Percentiles rank a stretch among this genome's conserved stretches.
These are phyloP conservation scores for Malus fusca DNA, from an alignment of 306 rosid species.

Conservation along the genomic window DNA sequence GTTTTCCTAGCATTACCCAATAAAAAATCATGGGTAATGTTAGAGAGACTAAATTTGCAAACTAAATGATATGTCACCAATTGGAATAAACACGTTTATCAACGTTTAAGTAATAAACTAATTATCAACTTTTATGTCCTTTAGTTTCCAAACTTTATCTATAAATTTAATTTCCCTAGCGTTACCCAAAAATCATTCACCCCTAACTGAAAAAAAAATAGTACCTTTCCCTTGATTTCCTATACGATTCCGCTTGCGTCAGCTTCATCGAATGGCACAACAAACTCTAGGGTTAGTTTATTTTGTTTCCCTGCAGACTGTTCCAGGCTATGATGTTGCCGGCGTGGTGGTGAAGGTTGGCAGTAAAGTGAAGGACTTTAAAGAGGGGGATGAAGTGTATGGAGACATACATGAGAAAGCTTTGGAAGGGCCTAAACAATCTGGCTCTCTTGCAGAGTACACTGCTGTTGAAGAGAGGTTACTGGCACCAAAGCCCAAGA, in stretches of 20 bases:
- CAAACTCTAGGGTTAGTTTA: not conserved
- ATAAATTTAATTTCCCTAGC: too few species aligned
- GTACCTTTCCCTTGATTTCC: not conserved
- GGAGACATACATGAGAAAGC: conserved; percentile 86
- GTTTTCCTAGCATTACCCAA: fast-evolving
- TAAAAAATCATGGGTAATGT: too few species aligned
- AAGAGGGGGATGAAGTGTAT: conserved; percentile 86
- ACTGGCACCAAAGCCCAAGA: conserved; percentile 75
- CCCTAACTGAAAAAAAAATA: not conserved
- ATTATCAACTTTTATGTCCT: too few species aligned
- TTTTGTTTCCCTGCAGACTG: conserved; percentile 47
- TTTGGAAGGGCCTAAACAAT: conserved; percentile 74
- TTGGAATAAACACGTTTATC: too few species aligned
- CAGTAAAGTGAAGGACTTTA: conserved; percentile 59
- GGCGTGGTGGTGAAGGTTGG: conserved; percentile 90
- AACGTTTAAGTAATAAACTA: too few species aligned
- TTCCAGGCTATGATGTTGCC: conserved; percentile 91
- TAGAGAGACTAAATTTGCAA: too few species aligned
- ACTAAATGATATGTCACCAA: too few species aligned
- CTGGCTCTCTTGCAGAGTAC: conserved; percentile 89
- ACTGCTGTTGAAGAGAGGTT: conserved; percentile 81
- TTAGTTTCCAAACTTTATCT: too few species aligned
- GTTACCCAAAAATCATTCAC: not conserved
- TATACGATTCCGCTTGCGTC: not conserved
- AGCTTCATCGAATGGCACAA: not conserved